Evolutionary conservation across 768 basidiomycete genomes (phyloP).

Genomic region (Lactarius sanguifluus): DNA sequence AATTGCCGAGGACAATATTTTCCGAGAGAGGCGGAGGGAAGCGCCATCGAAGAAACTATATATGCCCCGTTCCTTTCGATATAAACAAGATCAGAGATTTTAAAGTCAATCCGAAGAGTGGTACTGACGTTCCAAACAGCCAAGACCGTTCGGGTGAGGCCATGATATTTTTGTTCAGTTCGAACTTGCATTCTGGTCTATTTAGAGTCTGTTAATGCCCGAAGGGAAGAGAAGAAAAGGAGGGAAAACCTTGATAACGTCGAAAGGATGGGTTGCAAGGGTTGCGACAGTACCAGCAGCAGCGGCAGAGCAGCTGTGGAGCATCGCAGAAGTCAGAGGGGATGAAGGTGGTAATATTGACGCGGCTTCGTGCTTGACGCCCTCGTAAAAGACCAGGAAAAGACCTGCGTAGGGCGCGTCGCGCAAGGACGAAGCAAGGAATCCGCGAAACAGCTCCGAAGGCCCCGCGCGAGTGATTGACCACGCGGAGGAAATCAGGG

Average conservation of each 20-base stretch:
- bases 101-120: not conserved
- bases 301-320: constrained; percentile 70
- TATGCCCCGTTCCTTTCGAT: constrained; percentile 70
- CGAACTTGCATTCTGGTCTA: constrained; percentile 93
- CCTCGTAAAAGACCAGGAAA: constrained; percentile 86
- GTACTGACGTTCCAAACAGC: constrained; percentile 67
- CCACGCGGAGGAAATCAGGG: constrained; percentile 55
- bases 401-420: constrained; percentile 94
- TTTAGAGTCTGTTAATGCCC: not conserved
- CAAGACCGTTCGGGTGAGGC: constrained; percentile 59
- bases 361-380: constrained; percentile 75
- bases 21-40: constrained; percentile 78
- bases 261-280: constrained; percentile 86
- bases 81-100: constrained; percentile 4
- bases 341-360: constrained; percentile 44
- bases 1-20: constrained; percentile 85
- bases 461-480: constrained; percentile 70
- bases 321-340: constrained; percentile 45
- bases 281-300: constrained; percentile 84
- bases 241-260: constrained; percentile 77
- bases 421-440: constrained; percentile 83
- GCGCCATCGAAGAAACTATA: constrained; percentile 85
- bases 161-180: constrained; percentile 70
- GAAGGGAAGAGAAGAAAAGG: constrained; percentile 4
- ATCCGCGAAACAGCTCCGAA: constrained; percentile 80